These are phyloP conservation scores for Umbelopsis vinacea DNA, from an alignment of 192 early-diverging fungal genomes.

Conservation along the genomic window DNA sequence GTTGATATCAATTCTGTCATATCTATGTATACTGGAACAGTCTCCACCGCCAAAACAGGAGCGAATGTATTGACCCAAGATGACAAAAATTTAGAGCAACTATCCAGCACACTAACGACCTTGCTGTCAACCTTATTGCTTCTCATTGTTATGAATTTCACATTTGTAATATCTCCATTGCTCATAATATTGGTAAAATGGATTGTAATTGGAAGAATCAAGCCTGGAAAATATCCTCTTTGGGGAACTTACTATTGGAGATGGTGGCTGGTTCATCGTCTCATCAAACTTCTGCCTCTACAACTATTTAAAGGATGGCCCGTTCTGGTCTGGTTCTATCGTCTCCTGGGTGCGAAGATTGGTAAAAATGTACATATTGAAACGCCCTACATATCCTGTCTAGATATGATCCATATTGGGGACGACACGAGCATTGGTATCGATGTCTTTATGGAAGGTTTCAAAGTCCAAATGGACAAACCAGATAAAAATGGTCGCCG, in stretches of 20 bases:
- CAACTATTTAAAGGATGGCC: background rate
- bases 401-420: background rate
- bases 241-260: conserved; percentile 10
- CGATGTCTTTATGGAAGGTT: background rate
- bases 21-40: background rate
- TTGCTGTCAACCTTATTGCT: background rate
- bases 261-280: conserved; percentile 12
- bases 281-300: background rate
- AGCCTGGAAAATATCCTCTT: conserved; percentile 1
- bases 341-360: background rate
- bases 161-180: background rate
- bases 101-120: background rate
- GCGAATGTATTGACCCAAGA: background rate
- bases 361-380: background rate
- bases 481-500: background rate
- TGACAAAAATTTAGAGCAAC: background rate
- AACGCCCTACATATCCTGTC: background rate
- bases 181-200: background rate
- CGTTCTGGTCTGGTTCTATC: background rate
- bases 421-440: background rate
- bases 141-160: background rate
- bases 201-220: background rate
- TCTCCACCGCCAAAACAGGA: background rate
- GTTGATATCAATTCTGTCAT: background rate
- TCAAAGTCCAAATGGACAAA: background rate